phyloP scores from a whole-genome alignment of 2,329 filamentous ascomycete genomes.

The Tolypocladium tropicale region DNA sequence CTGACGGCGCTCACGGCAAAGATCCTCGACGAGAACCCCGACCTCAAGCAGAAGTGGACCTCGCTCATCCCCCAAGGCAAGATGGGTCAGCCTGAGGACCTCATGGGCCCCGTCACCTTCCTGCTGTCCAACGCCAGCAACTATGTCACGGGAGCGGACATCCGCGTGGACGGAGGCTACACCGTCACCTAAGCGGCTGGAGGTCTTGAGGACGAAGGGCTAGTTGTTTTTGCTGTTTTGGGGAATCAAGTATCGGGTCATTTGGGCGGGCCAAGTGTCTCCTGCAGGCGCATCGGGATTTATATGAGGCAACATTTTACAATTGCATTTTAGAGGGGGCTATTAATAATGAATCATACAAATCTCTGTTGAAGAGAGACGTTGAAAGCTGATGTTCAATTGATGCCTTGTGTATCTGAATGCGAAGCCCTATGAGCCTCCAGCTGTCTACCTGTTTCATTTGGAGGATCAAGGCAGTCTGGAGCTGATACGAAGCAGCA shows the following conservation, averaged over 20 bases:
- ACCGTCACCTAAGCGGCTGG: slow-evolving; percentile 51
- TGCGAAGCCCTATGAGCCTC: too few species aligned
- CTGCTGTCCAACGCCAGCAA: slow-evolving; percentile 67
- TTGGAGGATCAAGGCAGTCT: too few species aligned
- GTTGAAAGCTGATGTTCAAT: not conserved
- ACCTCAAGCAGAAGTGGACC: slow-evolving; percentile 82
- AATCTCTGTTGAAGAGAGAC: not conserved
- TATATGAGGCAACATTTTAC: not conserved
- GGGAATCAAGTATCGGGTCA: not conserved
- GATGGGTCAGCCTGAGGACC: slow-evolving; percentile 84
- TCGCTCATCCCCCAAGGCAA: slow-evolving; percentile 86
- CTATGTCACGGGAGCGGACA: slow-evolving; percentile 64
- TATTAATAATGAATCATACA: not conserved
- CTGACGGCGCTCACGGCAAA: slow-evolving; percentile 88
- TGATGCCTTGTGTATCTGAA: too few species aligned
- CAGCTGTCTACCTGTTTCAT: too few species aligned
- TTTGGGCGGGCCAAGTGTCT: not conserved
- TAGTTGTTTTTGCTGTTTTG: not conserved
- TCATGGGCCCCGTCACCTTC: slow-evolving; percentile 89
- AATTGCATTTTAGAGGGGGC: not conserved
- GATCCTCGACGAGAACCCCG: slow-evolving; percentile 87
- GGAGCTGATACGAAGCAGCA: too few species aligned
- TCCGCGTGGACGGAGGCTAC: slow-evolving; percentile 82
- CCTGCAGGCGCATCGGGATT: not conserved
- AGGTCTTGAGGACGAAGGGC: not conserved